Evolutionary conservation across 2,329 filamentous ascomycete species (phyloP).

Genomic region (Cryphonectria naterciae): DNA sequence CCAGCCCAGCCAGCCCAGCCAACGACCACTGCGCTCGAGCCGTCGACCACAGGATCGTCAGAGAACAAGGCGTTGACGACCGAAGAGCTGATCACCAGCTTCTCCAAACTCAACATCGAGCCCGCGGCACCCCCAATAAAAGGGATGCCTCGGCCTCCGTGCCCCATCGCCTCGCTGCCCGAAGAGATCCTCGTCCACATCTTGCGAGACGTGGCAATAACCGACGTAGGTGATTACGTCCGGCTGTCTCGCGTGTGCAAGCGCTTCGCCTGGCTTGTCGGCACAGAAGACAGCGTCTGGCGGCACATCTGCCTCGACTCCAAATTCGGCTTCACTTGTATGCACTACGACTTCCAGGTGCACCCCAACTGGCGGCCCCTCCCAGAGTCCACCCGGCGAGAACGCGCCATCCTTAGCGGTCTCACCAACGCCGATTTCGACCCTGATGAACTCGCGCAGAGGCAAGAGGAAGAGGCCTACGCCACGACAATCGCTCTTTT

Average conservation of each 20-base stretch:
- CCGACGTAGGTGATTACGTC: conserved; percentile 77
- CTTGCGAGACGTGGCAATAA: conserved; percentile 69
- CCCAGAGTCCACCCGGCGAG: conserved; percentile 22
- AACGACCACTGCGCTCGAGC: conserved; percentile 35
- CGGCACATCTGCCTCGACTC: conserved; percentile 70
- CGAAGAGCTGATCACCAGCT: conserved; percentile 75
- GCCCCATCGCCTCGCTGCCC: conserved; percentile 76
- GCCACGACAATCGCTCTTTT: conserved; percentile 48
- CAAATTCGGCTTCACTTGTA: conserved; percentile 78
- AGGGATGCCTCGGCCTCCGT: conserved; percentile 73
- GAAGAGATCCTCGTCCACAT: conserved; percentile 86
- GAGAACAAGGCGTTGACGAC: conserved; percentile 59
- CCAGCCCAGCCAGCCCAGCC: conserved; percentile 37
- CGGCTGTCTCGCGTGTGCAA: conserved; percentile 84
- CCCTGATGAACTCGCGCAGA: conserved; percentile 42
- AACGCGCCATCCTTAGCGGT: background rate
- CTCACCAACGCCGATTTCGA: conserved; percentile 30
- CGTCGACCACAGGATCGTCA: conserved; percentile 52
- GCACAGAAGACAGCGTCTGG: conserved; percentile 87
- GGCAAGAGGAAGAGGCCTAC: conserved; percentile 40
- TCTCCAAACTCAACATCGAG: conserved; percentile 71
- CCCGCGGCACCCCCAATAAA: conserved; percentile 71
- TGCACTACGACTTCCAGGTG: conserved; percentile 79
- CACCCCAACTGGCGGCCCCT: conserved; percentile 60
- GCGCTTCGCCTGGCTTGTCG: conserved; percentile 80